Evolutionary conservation across 2,329 filamentous ascomycete genomes (phyloP), one percentile per base, ranked within the genome.

Genomic region (Trichophyton verrucosum): DNA sequence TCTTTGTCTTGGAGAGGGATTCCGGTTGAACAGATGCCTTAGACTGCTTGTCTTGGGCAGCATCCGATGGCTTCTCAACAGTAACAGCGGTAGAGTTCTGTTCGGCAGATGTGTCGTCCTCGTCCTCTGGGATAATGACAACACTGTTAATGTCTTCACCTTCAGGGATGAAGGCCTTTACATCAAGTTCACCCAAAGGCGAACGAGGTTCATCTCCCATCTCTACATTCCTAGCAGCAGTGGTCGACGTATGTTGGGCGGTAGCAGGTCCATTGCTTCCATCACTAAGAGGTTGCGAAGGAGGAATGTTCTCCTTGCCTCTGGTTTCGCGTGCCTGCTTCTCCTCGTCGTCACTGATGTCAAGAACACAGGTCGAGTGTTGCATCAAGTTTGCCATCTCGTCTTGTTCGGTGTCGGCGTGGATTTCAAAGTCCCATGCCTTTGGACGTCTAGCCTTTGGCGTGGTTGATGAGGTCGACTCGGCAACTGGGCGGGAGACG

Each of bases 221-320:
- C 61, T 80, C 77, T 57, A 84, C 81, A 42, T 74, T 74, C 40
- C 73, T 71, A 11, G 69, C 64, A 11, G 69, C 64, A 22, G 66
- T 61, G 9, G 66, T 58, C 17, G 69, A 63, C 33, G 65, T 62
- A 30, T 67, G 66, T 8, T 82, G 84, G 68, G 87, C 81, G 30
- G 82, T 83, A 44, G 87, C 73, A 53, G 88, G 85, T 60, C 83
- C 82, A 2, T 76, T 42, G n/a, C 27, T 33, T 17, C 5, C 46
- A 65, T 30, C 27, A 1, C n/a, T 71, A 6, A 42, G 17, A 9
- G 22, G 17, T 9, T 24, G 55, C 9, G 70, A 71, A 1, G 92
- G 92, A 3, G 92, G 88, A 17, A 96, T 84, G 70, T 99, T 99
- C 77, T 99, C 92, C 79, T 99, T 99, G 69, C 90, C 88, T 36